Evolutionary conservation across 177 flowering plant genomes (phyloP), one percentile per base, ranked within the genome.

Genomic region (Vitis hybrid): DNA sequence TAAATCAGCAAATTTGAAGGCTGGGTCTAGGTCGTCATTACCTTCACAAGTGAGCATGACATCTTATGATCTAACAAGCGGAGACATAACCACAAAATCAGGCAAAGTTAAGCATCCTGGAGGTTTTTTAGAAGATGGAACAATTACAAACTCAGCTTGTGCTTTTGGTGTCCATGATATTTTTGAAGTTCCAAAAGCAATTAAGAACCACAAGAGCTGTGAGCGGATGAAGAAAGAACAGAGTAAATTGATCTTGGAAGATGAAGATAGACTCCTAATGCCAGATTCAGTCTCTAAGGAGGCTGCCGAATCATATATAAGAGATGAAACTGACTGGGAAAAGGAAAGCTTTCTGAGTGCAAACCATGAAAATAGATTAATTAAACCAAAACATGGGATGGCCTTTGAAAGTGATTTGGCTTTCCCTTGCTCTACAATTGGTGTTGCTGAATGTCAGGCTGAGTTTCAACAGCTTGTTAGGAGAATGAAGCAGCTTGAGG

Each of bases 101-200:
- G 74, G 70, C 20, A 55, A 76, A 21, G 64, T 64, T 9, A 74
- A 70, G 20, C 61, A 63, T 27, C 20, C 51, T 24, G 60, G 46
- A 24, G 64, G 52, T 61, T 24, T 49, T 15, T 32, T 54, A 14
- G 66, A 66, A 49, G 68, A 49, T 60, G 76, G 79, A 68, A 70
- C 48, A 13, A 56, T 24, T 63, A 63, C 12, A 27, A 74, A 65
- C 35, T 20, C 75, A 60, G 12, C 64, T 51, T 11, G 74, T 67
- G 66, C 85, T 2, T 67, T 72, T 13, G 74, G 72, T 66, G 80
- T 89, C 21, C 82, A 83, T 46, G 97, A 91, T 74, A 74, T 94
- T 35, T 87, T 81, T 77, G 97, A 92, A 82, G 91, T 94, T 41
- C 91, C 91, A 15, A 72, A 79, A 68, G 51, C 30, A 50, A 32